Conservation (phyloP, 768 basidiomycete species). For the Psilocybe cyanescens region DNA sequence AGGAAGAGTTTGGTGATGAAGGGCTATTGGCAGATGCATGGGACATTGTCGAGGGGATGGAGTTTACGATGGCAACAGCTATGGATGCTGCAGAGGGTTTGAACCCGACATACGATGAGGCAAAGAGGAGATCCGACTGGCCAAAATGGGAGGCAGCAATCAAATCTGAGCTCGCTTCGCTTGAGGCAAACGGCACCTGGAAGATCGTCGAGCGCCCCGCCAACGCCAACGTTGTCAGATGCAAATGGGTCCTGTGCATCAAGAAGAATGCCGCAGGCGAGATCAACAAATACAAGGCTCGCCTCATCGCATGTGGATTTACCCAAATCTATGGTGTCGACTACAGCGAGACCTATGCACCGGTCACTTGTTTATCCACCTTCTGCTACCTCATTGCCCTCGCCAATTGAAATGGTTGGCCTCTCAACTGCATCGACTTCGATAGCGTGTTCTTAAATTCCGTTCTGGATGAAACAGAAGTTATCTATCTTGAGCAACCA, state of each 20-base stretch:
- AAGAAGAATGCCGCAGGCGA: slow-evolving; percentile 32
- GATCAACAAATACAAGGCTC: slow-evolving; percentile 37
- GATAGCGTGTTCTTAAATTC: slow-evolving; percentile 13
- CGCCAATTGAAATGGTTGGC: slow-evolving; percentile 25
- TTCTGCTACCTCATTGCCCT: slow-evolving; percentile 14
- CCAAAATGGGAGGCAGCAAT: slow-evolving; percentile 24
- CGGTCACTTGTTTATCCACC: no score
- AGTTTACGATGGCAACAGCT: slow-evolving; percentile 11
- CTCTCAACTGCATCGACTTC: slow-evolving; percentile 11
- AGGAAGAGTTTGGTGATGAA: background rate
- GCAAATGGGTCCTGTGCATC: slow-evolving; percentile 34
- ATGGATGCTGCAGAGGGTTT: slow-evolving; percentile 6
- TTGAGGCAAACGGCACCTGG: slow-evolving; percentile 18
- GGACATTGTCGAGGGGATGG: background rate
- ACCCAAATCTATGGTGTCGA: slow-evolving; percentile 28
- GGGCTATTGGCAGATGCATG: background rate
- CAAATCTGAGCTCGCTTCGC: slow-evolving; percentile 13
- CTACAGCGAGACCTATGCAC: no score
- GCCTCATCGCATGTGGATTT: slow-evolving; percentile 46
- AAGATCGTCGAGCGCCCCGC: slow-evolving; percentile 2
- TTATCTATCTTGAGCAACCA: slow-evolving; percentile 18
- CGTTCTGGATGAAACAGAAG: slow-evolving; percentile 11
- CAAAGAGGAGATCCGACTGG: slow-evolving; percentile 17
- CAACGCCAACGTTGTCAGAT: background rate
- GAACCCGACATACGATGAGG: slow-evolving; percentile 15